A percentile compares a stretch with the other conserved stretches of the same genome.
Conservation (phyloP, 441 rosid genomes). For the Geranium incanum region DNA sequence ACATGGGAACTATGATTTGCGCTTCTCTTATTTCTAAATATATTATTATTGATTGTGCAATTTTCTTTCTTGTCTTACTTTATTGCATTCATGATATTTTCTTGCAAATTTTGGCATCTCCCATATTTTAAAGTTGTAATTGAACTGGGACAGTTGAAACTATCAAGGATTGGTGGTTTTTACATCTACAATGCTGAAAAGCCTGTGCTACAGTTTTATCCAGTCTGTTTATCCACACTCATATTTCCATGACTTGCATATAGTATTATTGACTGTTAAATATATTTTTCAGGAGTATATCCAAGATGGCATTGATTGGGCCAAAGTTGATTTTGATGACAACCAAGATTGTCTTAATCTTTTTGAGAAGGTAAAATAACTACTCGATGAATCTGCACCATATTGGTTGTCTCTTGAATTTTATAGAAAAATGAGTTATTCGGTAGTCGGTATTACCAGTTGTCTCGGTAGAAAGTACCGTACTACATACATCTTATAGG, state of each 20-base stretch:
- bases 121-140: not conserved
- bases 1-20: not conserved
- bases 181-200: not conserved
- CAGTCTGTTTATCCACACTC: not conserved
- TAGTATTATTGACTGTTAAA: constrained; percentile 11
- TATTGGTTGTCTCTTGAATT: not conserved
- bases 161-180: constrained; percentile 1
- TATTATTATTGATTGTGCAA: not conserved
- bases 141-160: not conserved
- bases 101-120: constrained; percentile 3
- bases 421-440: not conserved
- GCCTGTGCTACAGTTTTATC: not conserved
- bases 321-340: constrained; percentile 94
- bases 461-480: constrained; percentile 6
- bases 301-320: constrained; percentile 99
- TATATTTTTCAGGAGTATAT: constrained; percentile 64
- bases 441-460: not conserved
- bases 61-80: not conserved
- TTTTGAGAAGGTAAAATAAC: constrained; percentile 72
- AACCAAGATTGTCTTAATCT: constrained; percentile 96
- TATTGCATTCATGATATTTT: not conserved
- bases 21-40: not conserved
- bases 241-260: constrained; percentile 1
- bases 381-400: constrained; percentile 8
- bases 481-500: not conserved